These are phyloP conservation scores for Leptomonas seymouri DNA, from an alignment of 208 protist species.

Conservation along the genomic window DNA sequence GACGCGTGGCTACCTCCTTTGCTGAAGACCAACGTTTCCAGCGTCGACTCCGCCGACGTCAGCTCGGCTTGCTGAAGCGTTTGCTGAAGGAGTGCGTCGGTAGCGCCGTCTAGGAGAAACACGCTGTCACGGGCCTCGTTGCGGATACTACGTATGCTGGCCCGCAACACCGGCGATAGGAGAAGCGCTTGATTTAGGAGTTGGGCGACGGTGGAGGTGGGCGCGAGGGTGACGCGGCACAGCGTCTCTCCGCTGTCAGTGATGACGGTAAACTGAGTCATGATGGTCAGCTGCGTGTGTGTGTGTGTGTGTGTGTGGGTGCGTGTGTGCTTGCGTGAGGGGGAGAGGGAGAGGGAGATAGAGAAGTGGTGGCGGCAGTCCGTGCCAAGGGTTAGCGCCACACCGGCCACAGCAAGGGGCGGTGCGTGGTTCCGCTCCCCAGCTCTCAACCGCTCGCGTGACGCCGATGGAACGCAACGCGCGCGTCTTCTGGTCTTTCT, in stretches of 20 bases:
- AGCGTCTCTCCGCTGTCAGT: conserved; percentile 6
- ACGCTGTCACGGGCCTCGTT: conserved; percentile 19
- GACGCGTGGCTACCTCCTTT: neutral
- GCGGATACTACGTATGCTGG: neutral
- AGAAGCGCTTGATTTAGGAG: neutral
- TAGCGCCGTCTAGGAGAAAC: neutral
- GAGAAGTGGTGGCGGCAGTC: no score
- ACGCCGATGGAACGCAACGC: no score
- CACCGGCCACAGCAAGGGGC: no score
- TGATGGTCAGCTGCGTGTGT: neutral
- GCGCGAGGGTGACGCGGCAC: conserved; percentile 1
- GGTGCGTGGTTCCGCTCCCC: no score
- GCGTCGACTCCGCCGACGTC: neutral
- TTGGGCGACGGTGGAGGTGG: conserved; percentile 14
- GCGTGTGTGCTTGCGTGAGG: no score
- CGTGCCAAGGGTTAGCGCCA: no score
- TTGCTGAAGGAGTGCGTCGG: neutral
- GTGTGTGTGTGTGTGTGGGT: no score
- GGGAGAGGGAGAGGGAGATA: no score
- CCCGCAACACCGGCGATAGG: conserved; percentile 4
- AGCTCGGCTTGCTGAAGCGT: conserved; percentile 16
- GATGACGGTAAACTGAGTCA: conserved; percentile 23
- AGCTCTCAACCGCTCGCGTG: no score
- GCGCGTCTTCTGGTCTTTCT: no score
- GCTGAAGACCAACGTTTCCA: conserved; percentile 23